These are phyloP conservation scores for Filobasidium wieringae DNA, from an alignment of 768 basidiomycete species.

Conservation along the genomic window DNA sequence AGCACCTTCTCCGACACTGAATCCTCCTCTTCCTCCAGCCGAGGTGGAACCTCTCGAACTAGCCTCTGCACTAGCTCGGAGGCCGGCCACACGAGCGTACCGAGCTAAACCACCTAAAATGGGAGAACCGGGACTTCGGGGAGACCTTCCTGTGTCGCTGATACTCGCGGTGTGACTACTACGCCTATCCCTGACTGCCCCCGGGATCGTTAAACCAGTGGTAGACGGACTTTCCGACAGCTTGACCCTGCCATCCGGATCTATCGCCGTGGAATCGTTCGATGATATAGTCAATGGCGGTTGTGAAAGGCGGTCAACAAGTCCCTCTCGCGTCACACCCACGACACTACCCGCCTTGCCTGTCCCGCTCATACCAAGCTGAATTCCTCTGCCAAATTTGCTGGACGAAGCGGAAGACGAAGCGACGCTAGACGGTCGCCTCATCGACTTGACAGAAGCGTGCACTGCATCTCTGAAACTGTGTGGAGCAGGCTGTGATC, in stretches of 20 bases:
- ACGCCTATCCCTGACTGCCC: too few relatives aligned
- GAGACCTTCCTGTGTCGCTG: too few relatives aligned
- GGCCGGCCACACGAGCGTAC: not conserved
- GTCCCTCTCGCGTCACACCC: not conserved
- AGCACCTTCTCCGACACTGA: constrained; percentile 7
- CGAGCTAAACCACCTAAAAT: not conserved
- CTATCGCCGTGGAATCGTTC: not conserved
- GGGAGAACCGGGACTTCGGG: not conserved
- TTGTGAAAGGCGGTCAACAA: not conserved
- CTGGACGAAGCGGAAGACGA: not conserved
- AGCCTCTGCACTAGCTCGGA: not conserved
- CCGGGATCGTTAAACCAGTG: too few relatives aligned
- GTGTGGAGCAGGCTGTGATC: not conserved
- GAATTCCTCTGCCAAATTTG: not conserved
- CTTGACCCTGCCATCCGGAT: too few relatives aligned
- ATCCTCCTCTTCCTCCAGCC: not conserved
- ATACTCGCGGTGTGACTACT: too few relatives aligned
- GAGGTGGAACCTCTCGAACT: not conserved
- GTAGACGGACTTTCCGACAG: too few relatives aligned
- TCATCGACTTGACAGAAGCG: not conserved
- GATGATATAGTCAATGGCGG: too few relatives aligned
- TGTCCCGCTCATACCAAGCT: not conserved
- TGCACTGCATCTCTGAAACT: not conserved
- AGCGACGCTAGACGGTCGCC: not conserved
- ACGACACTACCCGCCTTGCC: not conserved